A percentile compares a stretch with the other conserved stretches of the same genome.
Conservation (phyloP, 108 stramenopile species). For the Nitzschia inconspicua region DNA sequence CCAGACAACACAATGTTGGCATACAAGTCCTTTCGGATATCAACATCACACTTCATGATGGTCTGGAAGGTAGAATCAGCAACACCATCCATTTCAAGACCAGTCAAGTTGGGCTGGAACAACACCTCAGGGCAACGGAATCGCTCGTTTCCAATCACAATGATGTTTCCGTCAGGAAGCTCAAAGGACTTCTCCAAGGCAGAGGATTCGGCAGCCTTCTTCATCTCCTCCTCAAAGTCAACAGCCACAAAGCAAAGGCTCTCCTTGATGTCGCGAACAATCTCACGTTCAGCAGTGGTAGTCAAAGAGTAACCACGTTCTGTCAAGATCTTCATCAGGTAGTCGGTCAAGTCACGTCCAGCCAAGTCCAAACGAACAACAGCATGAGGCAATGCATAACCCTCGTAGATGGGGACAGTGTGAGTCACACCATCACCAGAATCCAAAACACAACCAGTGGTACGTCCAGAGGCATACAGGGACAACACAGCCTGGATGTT, state of each 20-base stretch:
- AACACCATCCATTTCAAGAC: slow-evolving; percentile 97
- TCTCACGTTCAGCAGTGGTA: slow-evolving; percentile 93
- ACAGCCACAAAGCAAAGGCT: slow-evolving; percentile 89
- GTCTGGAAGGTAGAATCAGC: slow-evolving; percentile 99
- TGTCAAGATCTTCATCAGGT: slow-evolving; percentile 94
- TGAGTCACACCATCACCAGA: slow-evolving; percentile 94
- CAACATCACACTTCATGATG: slow-evolving; percentile 99
- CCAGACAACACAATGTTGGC: slow-evolving; percentile 94
- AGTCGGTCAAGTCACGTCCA: slow-evolving; percentile 94
- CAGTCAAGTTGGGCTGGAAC: slow-evolving; percentile 95
- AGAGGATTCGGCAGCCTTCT: slow-evolving; percentile 90
- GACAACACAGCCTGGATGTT: slow-evolving; percentile 99
- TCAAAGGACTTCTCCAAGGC: slow-evolving; percentile 93
- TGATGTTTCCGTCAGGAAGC: slow-evolving; percentile 92
- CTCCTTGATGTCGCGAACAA: slow-evolving; percentile 94
- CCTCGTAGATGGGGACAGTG: slow-evolving; percentile 97
- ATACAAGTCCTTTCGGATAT: slow-evolving; percentile 97
- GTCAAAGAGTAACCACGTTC: slow-evolving; percentile 93
- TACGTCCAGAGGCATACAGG: slow-evolving; percentile 92
- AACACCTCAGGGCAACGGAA: slow-evolving; percentile 94
- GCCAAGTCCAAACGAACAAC: slow-evolving; percentile 92
- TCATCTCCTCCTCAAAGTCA: slow-evolving; percentile 92
- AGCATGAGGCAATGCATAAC: slow-evolving; percentile 95
- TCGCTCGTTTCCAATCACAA: slow-evolving; percentile 91
- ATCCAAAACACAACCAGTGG: slow-evolving; percentile 94